Evolutionary conservation across 2,329 filamentous ascomycete species (phyloP).

Genomic region (Pseudogymnoascus sp.): DNA sequence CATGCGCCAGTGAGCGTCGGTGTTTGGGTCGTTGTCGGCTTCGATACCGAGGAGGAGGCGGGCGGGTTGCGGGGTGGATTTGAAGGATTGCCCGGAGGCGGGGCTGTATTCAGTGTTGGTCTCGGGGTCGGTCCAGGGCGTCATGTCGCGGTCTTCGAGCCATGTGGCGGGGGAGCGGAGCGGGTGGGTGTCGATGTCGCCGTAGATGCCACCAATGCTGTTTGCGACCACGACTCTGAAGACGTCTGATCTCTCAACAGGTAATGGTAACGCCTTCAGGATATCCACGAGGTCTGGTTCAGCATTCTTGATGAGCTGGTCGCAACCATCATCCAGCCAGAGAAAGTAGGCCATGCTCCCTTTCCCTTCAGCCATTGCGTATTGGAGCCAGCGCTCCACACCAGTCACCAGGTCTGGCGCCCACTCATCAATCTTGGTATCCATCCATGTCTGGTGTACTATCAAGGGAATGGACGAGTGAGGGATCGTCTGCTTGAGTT

Average conservation of each 20-base stretch:
- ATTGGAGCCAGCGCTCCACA: conserved; percentile 26
- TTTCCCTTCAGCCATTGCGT: conserved; percentile 14
- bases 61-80: conserved; percentile 13
- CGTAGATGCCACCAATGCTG: conserved; percentile 23
- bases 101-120: conserved; percentile 20
- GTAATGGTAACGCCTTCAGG: conserved; percentile 21
- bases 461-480: conserved; percentile 27
- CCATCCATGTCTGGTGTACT: conserved; percentile 30
- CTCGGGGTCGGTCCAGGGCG: conserved; percentile 24
- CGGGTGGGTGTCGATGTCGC: conserved; percentile 28
- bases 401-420: conserved; percentile 20
- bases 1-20: conserved; percentile 28
- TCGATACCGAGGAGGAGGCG: conserved; percentile 27
- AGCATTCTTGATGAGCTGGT: conserved; percentile 23
- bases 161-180: conserved; percentile 24
- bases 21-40: conserved; percentile 25
- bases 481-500: conserved; percentile 12
- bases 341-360: conserved; percentile 27
- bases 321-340: conserved; percentile 29
- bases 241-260: conserved; percentile 27
- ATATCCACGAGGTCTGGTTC: conserved; percentile 21
- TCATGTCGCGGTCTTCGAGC: conserved; percentile 23
- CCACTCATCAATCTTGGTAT: conserved; percentile 24
- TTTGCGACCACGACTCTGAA: conserved; percentile 29
- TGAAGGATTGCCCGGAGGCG: conserved; percentile 1